A percentile compares a stretch with the other conserved stretches of the same genome.
These are phyloP conservation scores for Myriosclerotinia curreyana DNA, from an alignment of 2,329 filamentous ascomycete species.

Conservation along the genomic window DNA sequence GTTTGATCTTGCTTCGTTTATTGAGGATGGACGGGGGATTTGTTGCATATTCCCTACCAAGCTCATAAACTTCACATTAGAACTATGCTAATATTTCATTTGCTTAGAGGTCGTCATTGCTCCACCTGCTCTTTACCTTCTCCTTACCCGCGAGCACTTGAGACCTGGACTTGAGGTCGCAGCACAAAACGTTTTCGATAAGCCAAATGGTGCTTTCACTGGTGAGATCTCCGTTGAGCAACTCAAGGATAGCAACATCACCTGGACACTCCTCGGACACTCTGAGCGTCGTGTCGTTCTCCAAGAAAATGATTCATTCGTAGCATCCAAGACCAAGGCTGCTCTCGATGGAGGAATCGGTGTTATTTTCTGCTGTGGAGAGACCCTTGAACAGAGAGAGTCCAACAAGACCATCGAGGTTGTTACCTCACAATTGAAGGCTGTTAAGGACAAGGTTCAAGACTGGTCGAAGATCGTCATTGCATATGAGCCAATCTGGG, in stretches of 20 bases:
- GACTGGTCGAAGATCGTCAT: slow-evolving; percentile 96
- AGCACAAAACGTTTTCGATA: slow-evolving; percentile 96
- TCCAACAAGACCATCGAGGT: slow-evolving; percentile 79
- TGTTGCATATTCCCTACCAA: background rate
- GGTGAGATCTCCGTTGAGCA: slow-evolving; percentile 93
- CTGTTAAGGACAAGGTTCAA: slow-evolving; percentile 71
- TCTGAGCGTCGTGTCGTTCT: slow-evolving; percentile 91
- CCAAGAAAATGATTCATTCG: slow-evolving; percentile 78
- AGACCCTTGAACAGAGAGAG: slow-evolving; percentile 92
- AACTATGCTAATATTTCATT: slow-evolving; percentile 4
- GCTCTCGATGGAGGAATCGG: slow-evolving; percentile 81
- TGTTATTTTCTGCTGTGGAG: slow-evolving; percentile 97
- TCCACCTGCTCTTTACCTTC: slow-evolving; percentile 86
- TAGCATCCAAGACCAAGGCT: slow-evolving; percentile 92
- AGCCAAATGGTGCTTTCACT: slow-evolving; percentile 94
- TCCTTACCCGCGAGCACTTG: slow-evolving; percentile 76
- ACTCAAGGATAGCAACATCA: slow-evolving; percentile 82
- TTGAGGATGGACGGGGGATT: background rate
- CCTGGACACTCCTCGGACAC: slow-evolving; percentile 91
- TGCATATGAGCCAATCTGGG: slow-evolving; percentile 99
- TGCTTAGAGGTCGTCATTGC: slow-evolving; percentile 87
- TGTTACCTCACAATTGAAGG: slow-evolving; percentile 79
- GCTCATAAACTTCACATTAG: background rate
- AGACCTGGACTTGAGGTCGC: slow-evolving; percentile 77
- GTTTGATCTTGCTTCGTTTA: background rate